Percentiles rank a stretch among this genome's conserved stretches.
These are phyloP conservation scores for Starmerella apis DNA, from an alignment of 805 yeast genomes.

Conservation along the genomic window DNA sequence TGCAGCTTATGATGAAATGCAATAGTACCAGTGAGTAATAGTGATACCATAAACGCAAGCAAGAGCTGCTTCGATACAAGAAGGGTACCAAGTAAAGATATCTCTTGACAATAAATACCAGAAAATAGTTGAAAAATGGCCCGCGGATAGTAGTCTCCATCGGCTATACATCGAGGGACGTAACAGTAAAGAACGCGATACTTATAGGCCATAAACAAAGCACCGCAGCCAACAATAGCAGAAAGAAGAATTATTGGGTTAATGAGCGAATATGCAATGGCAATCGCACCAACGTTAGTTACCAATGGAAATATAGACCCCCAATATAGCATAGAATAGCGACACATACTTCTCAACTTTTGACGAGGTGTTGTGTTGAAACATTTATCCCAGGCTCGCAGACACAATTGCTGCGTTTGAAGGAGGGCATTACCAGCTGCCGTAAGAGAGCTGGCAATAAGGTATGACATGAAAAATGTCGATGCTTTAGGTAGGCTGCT, in stretches of 20 bases:
- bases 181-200: constrained; percentile 51
- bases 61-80: constrained; percentile 45
- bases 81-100: constrained; percentile 67
- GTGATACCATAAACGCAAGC: constrained; percentile 47
- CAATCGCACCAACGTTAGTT: constrained; percentile 68
- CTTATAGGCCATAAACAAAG: constrained; percentile 57
- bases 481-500: constrained; percentile 76
- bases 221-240: constrained; percentile 44
- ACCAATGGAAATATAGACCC: constrained; percentile 69
- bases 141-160: constrained; percentile 58
- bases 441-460: constrained; percentile 63
- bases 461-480: constrained; percentile 70
- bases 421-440: constrained; percentile 63
- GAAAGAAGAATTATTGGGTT: constrained; percentile 67
- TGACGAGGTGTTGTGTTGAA: constrained; percentile 54
- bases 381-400: constrained; percentile 33
- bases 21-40: constrained; percentile 44
- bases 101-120: constrained; percentile 73
- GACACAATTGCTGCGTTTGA: constrained; percentile 45
- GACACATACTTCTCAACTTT: constrained; percentile 38
- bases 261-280: constrained; percentile 64
- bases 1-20: constrained; percentile 48
- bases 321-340: constrained; percentile 49
- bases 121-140: constrained; percentile 69
- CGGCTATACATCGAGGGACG: constrained; percentile 28